Conservation (phyloP, 345 rosid species). For the Xanthoceras sorbifolium region DNA sequence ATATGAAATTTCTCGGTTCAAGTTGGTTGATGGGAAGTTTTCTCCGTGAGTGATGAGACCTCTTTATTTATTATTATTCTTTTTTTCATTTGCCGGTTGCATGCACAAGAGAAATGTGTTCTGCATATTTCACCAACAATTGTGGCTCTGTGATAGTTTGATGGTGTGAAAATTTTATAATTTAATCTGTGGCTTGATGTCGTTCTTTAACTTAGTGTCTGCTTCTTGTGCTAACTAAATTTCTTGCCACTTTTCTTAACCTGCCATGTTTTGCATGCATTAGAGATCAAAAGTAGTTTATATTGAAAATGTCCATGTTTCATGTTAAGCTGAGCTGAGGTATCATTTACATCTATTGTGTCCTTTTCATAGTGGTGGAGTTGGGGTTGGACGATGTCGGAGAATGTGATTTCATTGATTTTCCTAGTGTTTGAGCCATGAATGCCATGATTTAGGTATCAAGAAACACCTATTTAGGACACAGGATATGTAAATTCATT, state of each 20-base stretch:
- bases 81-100: slow-evolving; percentile 5
- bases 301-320: neutral
- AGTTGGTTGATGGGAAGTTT: slow-evolving; percentile 99
- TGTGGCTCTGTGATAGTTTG: neutral
- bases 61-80: neutral
- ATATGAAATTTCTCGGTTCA: slow-evolving; percentile 87
- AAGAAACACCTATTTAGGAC: neutral
- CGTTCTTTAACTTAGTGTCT: neutral
- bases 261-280: slow-evolving; percentile 3
- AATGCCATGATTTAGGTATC: neutral
- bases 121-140: neutral
- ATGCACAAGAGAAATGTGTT: neutral
- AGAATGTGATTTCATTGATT: neutral
- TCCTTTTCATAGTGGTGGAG: neutral
- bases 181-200: neutral
- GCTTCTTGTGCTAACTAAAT: neutral
- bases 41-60: slow-evolving; percentile 76
- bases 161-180: neutral
- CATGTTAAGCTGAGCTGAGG: neutral
- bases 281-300: neutral
- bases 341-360: neutral
- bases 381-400: neutral
- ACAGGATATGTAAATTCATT: neutral
- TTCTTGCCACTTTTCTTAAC: neutral
- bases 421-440: neutral